Conservation (phyloP, 139 green algal genomes). For the Chlamydomonas schloesseri region DNA sequence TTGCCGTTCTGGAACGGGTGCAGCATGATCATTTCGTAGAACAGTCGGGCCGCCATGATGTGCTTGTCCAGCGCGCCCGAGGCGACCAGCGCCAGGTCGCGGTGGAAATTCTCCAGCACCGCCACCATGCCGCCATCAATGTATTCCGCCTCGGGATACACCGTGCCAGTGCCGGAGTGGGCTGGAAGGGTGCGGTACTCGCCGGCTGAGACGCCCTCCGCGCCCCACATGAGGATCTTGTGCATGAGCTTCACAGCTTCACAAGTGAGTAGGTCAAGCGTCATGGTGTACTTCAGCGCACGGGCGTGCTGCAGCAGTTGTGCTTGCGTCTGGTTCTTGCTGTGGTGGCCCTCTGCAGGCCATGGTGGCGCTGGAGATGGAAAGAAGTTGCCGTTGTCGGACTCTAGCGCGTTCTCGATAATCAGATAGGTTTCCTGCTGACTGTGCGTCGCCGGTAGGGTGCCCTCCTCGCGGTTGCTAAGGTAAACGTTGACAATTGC, state of each 20-base stretch:
- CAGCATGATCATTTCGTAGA: conserved; percentile 43
- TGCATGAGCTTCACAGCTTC: neutral
- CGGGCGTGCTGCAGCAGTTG: neutral
- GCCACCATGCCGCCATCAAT: conserved; percentile 2
- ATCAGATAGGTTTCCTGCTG: no score
- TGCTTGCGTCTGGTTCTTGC: neutral
- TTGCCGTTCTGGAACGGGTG: conserved; percentile 54
- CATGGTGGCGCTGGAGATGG: no score
- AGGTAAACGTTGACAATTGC: neutral
- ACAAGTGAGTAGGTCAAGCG: neutral
- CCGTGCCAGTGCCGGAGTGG: conserved; percentile 41
- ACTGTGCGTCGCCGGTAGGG: no score
- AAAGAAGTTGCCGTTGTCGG: no score
- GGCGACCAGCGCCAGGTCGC: neutral
- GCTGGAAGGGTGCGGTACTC: conserved; percentile 5
- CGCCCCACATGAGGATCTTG: conserved; percentile 40
- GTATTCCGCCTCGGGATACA: conserved; percentile 9
- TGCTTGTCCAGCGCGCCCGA: neutral
- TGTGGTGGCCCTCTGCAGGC: no score
- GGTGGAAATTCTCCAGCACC: conserved; percentile 27
- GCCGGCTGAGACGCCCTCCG: neutral
- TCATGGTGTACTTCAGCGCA: neutral
- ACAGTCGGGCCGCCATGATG: conserved; percentile 6
- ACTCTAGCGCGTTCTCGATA: no score
- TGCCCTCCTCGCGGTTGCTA: neutral